phyloP scores from a whole-genome alignment of 225 moss, liverwort and hornwort species.

The Climacium dendroides region DNA sequence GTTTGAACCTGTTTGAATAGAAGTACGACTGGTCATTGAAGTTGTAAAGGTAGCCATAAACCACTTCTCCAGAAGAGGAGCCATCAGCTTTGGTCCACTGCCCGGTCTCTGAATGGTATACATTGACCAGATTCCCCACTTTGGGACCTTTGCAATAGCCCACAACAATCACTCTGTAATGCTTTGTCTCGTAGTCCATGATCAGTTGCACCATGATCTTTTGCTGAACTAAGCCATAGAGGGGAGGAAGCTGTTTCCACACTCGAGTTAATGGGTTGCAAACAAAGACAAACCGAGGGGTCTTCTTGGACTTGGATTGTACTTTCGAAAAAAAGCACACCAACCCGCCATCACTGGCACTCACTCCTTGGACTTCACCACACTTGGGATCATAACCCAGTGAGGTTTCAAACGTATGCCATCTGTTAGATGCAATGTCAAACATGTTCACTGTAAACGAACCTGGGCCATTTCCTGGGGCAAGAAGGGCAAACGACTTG shows the following conservation, averaged over 20 bases:
- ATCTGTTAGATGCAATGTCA: background rate
- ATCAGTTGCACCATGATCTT: background rate
- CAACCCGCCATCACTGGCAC: background rate
- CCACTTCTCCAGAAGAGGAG: background rate
- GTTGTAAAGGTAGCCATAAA: background rate
- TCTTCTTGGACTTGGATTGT: background rate
- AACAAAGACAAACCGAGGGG: background rate
- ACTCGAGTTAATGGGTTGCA: background rate
- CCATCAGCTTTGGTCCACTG: background rate
- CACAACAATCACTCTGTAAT: background rate
- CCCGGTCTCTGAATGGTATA: background rate
- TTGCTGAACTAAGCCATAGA: background rate
- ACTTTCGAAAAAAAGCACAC: background rate
- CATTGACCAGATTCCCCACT: background rate
- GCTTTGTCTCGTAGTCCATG: background rate
- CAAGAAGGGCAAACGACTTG: background rate
- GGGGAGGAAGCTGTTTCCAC: background rate
- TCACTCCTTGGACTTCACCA: background rate
- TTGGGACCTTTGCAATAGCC: background rate
- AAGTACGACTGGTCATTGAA: too few relatives aligned
- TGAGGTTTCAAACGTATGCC: background rate
- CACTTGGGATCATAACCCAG: background rate
- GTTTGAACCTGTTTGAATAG: fast-evolving
- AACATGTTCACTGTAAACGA: background rate
- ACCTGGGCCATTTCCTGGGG: background rate